A percentile compares a stretch with the other conserved stretches of the same genome.
Conservation (phyloP, 331 rosid species). For the Telfairia occidentalis region DNA sequence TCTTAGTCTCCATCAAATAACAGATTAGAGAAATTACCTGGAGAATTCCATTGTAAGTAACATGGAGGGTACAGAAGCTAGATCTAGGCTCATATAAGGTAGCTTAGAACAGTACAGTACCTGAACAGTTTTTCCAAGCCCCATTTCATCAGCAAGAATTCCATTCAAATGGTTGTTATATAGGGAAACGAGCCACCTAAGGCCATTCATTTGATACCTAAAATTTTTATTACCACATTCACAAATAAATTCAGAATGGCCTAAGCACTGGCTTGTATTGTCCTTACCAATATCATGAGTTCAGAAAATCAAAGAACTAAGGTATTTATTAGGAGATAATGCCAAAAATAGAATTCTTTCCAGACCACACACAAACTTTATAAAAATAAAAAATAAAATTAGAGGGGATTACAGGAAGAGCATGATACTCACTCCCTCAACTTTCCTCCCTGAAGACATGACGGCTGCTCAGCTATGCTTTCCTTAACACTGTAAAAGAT, state of each 20-base stretch:
- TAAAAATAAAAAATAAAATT: not conserved
- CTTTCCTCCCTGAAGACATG: constrained; percentile 63
- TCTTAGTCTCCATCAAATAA: constrained; percentile 95
- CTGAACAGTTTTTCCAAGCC: constrained; percentile 99
- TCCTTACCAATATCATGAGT: not conserved
- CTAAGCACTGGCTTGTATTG: not conserved
- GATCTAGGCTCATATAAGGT: not conserved
- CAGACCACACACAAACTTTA: not conserved
- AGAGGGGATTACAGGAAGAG: not conserved
- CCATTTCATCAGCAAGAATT: constrained; percentile 99
- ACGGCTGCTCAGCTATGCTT: constrained; percentile 84
- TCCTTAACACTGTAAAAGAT: constrained; percentile 71
- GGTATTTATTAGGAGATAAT: not conserved
- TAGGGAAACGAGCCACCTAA: constrained; percentile 93
- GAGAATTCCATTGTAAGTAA: not conserved
- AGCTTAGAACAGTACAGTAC: constrained; percentile 29
- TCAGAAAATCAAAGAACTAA: constrained; percentile 5
- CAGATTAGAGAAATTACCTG: constrained; percentile 95
- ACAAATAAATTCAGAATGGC: constrained; percentile 21
- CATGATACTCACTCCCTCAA: constrained; percentile 77
- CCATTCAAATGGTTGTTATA: constrained; percentile 97
- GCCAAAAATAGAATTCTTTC: not conserved
- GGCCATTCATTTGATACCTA: constrained; percentile 99
- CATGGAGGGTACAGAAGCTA: not conserved
- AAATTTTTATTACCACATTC: constrained; percentile 19